phyloP scores from a whole-genome alignment of 2,329 filamentous ascomycete genomes.

The Xylaria sp. region DNA sequence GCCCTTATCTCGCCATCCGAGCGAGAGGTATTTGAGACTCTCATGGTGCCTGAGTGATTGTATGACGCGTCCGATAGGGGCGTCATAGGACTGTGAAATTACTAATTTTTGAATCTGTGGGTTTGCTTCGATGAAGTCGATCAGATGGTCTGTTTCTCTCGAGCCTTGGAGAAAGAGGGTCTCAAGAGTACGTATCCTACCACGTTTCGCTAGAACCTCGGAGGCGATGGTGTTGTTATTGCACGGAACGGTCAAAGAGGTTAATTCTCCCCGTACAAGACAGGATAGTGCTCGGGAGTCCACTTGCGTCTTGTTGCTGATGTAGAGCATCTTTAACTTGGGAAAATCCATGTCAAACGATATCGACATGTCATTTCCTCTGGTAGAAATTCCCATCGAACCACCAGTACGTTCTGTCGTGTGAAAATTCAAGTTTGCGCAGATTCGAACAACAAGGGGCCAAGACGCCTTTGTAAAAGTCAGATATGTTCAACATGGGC shows the following conservation, averaged over 20 bases:
- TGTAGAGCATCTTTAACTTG: background rate
- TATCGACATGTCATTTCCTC: background rate
- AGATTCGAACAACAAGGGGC: background rate
- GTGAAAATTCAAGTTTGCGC: background rate
- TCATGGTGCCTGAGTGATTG: background rate
- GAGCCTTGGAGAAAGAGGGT: background rate
- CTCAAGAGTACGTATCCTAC: slow-evolving; percentile 1
- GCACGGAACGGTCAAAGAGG: background rate
- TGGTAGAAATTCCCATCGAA: background rate
- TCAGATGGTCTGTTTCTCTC: background rate
- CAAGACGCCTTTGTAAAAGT: background rate
- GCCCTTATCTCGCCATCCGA: background rate
- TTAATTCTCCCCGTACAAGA: slow-evolving; percentile 4
- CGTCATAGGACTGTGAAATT: background rate
- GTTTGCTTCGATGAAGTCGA: slow-evolving; percentile 2
- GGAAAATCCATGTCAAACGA: background rate
- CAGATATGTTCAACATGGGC: background rate
- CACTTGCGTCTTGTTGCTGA: background rate
- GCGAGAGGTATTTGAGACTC: background rate
- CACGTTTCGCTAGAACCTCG: background rate
- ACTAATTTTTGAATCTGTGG: background rate
- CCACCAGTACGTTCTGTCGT: background rate
- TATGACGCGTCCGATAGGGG: background rate
- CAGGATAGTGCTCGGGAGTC: background rate
- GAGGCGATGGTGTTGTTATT: background rate